Evolutionary conservation across 768 basidiomycete genomes (phyloP), one percentile per base, ranked within the genome.

Genomic region (Boletus speciosus): DNA sequence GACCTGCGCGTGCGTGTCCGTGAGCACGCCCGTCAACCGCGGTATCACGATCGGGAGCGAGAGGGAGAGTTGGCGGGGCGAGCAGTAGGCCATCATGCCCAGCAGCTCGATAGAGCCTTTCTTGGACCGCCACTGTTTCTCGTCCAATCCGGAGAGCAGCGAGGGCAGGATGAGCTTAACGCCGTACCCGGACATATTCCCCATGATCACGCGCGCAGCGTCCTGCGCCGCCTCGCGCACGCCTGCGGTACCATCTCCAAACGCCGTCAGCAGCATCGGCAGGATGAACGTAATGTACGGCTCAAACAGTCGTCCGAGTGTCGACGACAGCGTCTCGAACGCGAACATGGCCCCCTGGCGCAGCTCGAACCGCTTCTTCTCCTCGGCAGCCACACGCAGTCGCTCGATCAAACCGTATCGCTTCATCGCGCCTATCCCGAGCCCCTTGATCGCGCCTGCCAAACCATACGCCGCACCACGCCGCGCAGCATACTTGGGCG

Each of bases 11-110:
- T 98, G 97, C 6, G 97, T 95, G 70, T 99, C 97, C 51, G 94
- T 98, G 52, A 99, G 77, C 46, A 97, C 94, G 5, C 86, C 90
- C 19, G 95, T 97, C 25, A 99, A 75, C n/a, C 89, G 85, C 7
- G 97, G 97, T 50, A 99, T 95, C 69, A 98, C 93, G 47, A 98
- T 91, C 6, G 96, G 96, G 3, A 99, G 78, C 0, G 96, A 98
- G 19, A 93, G 77, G 0, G 97, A 97, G 15, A 98, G 81, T 70
- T 99, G 97, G 37, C 85, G 83, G 2, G 96, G 97, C 9, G 97
- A 93, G 68, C 95, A 96, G 71, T 96, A 98, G 1, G 97, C 97
- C 95, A 98, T 98, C 81, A 94, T 90, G 23, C 97, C 97, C 55
- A 99, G 75, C 6, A 98, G 74, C 68, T 99, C 97, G 56, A 98